These are phyloP conservation scores for Candida coleopterorum DNA, from an alignment of 805 yeast genomes.

Conservation along the genomic window DNA sequence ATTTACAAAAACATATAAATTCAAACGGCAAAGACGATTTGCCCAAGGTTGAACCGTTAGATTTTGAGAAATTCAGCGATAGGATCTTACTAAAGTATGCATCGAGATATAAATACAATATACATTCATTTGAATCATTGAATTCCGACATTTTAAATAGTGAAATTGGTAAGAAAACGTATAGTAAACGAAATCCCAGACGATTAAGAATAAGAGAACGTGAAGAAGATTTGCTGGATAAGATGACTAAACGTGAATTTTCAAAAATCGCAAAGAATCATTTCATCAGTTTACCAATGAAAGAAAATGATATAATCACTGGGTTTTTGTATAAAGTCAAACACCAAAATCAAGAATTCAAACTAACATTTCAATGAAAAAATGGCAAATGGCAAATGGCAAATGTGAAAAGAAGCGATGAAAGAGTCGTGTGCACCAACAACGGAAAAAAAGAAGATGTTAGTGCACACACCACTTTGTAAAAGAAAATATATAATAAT, in stretches of 20 bases:
- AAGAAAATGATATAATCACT: conserved; percentile 83
- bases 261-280: conserved; percentile 64
- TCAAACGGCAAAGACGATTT: conserved; percentile 67
- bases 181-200: conserved; percentile 21
- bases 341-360: conserved; percentile 52
- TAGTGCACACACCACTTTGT: too few relatives aligned
- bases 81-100: conserved; percentile 67
- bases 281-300: conserved; percentile 51
- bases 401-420: too few relatives aligned
- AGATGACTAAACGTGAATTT: conserved; percentile 56
- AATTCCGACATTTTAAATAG: conserved; percentile 69
- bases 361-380: conserved; percentile 35
- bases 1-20: conserved; percentile 61
- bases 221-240: conserved; percentile 11
- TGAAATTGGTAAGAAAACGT: conserved; percentile 69
- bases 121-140: conserved; percentile 59
- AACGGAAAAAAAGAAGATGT: too few relatives aligned
- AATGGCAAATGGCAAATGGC: too few relatives aligned
- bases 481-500: too few relatives aligned
- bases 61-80: conserved; percentile 62
- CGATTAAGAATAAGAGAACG: conserved; percentile 7
- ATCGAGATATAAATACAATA: conserved; percentile 49
- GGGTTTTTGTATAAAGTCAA: conserved; percentile 83
- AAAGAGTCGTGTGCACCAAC: too few relatives aligned
- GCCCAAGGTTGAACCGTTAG: conserved; percentile 53